Conservation (phyloP, 1,284 basidiomycete genomes). For the Mycena sp. region DNA sequence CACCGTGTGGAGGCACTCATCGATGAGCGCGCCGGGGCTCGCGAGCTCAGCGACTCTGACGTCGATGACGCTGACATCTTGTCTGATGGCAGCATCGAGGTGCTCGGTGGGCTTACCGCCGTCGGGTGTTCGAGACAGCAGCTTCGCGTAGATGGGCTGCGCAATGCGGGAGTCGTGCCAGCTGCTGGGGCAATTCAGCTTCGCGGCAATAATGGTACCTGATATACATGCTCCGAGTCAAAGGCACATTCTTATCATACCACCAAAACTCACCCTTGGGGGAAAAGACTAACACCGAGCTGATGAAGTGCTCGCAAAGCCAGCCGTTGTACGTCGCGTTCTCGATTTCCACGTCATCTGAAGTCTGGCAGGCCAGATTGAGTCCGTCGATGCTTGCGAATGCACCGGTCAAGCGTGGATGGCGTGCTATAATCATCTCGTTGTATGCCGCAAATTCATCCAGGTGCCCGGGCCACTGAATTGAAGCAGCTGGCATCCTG, state of each 20-base stretch:
- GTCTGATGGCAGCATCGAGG: not conserved
- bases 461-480: constrained; percentile 43
- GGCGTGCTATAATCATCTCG: constrained; percentile 43
- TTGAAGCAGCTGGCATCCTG: constrained; percentile 39
- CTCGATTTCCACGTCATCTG: constrained; percentile 50
- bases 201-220: too few species aligned
- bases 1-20: constrained; percentile 24
- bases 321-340: constrained; percentile 62
- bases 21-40: constrained; percentile 20
- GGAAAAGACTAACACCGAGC: constrained; percentile 37
- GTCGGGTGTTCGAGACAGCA: too few species aligned
- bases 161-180: too few species aligned
- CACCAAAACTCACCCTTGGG: constrained; percentile 9
- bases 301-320: constrained; percentile 51
- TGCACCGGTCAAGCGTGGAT: constrained; percentile 50
- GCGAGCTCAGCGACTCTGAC: constrained; percentile 23
- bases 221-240: too few species aligned
- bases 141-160: too few species aligned
- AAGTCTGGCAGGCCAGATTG: constrained; percentile 39
- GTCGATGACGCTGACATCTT: not conserved
- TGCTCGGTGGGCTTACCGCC: not conserved
- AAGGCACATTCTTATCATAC: too few species aligned
- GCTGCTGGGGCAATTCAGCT: too few species aligned
- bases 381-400: constrained; percentile 51
- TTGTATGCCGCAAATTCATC: constrained; percentile 42